Evolutionary conservation across 2,329 filamentous ascomycete genomes (phyloP).

Genomic region (Graphiopsis chlorocephala): DNA sequence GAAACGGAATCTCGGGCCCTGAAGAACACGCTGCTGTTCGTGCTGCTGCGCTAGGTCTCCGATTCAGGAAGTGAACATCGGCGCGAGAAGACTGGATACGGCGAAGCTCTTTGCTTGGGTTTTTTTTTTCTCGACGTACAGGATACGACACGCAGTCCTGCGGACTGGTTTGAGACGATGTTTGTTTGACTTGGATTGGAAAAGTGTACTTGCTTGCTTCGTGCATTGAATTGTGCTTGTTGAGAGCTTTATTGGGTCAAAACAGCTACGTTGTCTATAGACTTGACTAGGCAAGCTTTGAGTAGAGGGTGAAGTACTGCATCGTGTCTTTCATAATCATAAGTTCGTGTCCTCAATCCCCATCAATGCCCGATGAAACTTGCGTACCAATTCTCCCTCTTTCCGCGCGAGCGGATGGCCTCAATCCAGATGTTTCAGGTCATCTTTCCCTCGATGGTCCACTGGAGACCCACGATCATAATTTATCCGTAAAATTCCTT

Average conservation of each 20-base stretch:
- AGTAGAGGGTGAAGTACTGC: not conserved
- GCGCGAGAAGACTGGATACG: not conserved
- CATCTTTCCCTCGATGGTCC: not conserved
- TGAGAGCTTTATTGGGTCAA: not conserved
- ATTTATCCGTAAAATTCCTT: not conserved
- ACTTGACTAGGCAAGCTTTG: not conserved
- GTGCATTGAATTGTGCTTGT: not conserved
- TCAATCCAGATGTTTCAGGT: not conserved
- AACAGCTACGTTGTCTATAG: not conserved
- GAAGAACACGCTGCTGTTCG: not conserved
- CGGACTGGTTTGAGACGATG: not conserved
- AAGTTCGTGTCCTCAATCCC: not conserved
- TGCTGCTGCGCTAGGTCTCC: slow-evolving; percentile 3
- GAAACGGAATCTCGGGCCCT: not conserved
- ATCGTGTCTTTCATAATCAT: not conserved
- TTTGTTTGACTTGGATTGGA: not conserved
- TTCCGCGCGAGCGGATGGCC: not conserved
- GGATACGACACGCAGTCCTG: not conserved
- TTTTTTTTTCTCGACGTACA: not conserved
- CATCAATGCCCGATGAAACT: not conserved
- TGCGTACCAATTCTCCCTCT: not conserved
- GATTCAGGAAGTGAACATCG: slow-evolving; percentile 1
- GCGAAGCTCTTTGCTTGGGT: not conserved
- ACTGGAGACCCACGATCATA: not conserved
- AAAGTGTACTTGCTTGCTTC: not conserved